Evolutionary conservation across 257 asterid species (phyloP).

Genomic region (Mitragyna speciosa): DNA sequence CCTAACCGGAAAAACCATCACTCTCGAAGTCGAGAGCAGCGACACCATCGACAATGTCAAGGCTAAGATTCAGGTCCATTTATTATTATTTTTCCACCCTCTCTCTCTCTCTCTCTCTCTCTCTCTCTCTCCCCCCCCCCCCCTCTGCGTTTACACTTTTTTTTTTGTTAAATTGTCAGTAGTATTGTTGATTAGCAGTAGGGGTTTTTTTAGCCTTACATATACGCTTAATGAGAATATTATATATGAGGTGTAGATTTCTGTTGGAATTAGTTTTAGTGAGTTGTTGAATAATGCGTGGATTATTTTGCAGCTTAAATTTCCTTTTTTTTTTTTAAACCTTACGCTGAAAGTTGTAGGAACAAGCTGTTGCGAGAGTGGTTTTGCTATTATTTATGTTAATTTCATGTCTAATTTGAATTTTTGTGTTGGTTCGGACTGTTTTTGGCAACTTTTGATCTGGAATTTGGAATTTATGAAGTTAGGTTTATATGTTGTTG

Average conservation of each 20-base stretch:
- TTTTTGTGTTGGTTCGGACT: neutral
- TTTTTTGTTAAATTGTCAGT: neutral
- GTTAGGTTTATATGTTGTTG: neutral
- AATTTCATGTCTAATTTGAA: neutral
- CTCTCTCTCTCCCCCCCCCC: too few relatives aligned
- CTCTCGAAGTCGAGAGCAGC: slow-evolving; percentile 24
- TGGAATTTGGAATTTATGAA: neutral
- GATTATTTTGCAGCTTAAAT: neutral
- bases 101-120: too few relatives aligned
- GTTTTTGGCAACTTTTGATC: neutral
- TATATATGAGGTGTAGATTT: neutral
- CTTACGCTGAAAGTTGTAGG: neutral
- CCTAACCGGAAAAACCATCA: slow-evolving; percentile 19
- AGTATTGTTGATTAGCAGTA: too few relatives aligned
- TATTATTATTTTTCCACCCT: too few relatives aligned
- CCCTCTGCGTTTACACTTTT: neutral
- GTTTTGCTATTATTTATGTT: neutral
- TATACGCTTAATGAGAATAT: too few relatives aligned
- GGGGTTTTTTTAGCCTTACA: too few relatives aligned
- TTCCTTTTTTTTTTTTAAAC: neutral
- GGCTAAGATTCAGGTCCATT: slow-evolving; percentile 16
- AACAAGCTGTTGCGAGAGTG: neutral
- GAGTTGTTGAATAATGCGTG: neutral
- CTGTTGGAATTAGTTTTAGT: neutral
- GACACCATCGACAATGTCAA: slow-evolving; percentile 27